Evolutionary conservation across 1,139 yeast species (phyloP).

Genomic region (Citeromyces hawaiiensis): DNA sequence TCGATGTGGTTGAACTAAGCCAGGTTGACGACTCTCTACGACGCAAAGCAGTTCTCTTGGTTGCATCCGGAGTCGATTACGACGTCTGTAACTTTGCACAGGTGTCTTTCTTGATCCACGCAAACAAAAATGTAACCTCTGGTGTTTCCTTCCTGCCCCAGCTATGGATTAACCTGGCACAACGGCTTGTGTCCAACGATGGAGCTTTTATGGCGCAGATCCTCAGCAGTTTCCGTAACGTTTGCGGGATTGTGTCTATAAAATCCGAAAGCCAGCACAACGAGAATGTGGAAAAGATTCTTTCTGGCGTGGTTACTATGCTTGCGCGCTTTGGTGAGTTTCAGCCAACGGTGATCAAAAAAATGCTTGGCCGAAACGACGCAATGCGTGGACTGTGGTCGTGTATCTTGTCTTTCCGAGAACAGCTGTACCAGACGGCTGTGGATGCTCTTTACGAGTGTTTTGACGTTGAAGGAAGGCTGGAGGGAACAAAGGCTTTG

Average conservation of each 20-base stretch:
- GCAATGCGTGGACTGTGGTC: slow-evolving; percentile 53
- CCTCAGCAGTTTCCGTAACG: too few relatives aligned
- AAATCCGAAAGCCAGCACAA: slow-evolving; percentile 10
- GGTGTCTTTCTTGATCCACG: neutral
- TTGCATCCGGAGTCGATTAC: neutral
- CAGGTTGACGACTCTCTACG: neutral
- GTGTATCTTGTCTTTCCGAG: slow-evolving; percentile 45
- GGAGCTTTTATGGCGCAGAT: neutral
- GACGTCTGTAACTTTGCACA: neutral
- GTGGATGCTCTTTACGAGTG: slow-evolving; percentile 64
- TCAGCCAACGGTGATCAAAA: slow-evolving; percentile 29
- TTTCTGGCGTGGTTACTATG: slow-evolving; percentile 9
- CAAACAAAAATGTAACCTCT: neutral
- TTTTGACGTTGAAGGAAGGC: slow-evolving; percentile 60
- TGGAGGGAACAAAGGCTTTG: slow-evolving; percentile 53
- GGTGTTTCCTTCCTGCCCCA: neutral
- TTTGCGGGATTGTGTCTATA: neutral
- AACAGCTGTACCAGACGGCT: slow-evolving; percentile 46
- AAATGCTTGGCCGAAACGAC: slow-evolving; percentile 20
- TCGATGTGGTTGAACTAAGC: neutral
- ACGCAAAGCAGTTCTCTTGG: too few relatives aligned
- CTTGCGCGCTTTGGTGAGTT: slow-evolving; percentile 13
- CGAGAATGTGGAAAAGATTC: slow-evolving; percentile 9
- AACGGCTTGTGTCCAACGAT: neutral
- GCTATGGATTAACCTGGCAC: too few relatives aligned